Conservation (phyloP, 2,329 filamentous ascomycete genomes). For the Fusarium ambrosium region DNA sequence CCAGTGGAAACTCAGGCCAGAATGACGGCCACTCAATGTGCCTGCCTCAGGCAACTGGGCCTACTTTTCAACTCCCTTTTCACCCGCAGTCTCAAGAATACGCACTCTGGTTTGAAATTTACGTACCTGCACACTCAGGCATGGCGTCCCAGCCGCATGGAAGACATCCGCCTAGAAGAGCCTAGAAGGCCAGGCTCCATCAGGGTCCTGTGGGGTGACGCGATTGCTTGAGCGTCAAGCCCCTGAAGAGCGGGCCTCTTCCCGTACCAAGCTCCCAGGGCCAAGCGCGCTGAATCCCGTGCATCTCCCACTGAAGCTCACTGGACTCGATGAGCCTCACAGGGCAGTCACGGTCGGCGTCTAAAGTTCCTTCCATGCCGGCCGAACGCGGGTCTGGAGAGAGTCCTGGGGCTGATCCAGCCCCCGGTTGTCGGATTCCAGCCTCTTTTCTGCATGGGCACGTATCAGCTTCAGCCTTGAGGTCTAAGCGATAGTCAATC, state of each 20-base stretch:
- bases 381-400: conserved; percentile 16
- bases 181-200: conserved; percentile 25
- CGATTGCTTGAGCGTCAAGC: conserved; percentile 19
- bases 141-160: conserved; percentile 12
- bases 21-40: conserved; percentile 22
- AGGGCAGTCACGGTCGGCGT: conserved; percentile 25
- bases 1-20: conserved; percentile 35
- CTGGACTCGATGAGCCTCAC: conserved; percentile 36
- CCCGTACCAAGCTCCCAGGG: conserved; percentile 19
- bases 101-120: conserved; percentile 43
- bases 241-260: conserved; percentile 37
- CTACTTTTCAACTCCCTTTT: conserved; percentile 14
- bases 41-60: conserved; percentile 51
- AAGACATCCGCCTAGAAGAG: conserved; percentile 14
- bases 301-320: conserved; percentile 16
- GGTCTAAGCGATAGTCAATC: not conserved
- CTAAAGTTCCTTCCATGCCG: not conserved
- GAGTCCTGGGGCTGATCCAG: conserved; percentile 26
- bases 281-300: conserved; percentile 18
- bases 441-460: conserved; percentile 34
- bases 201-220: conserved; percentile 42
- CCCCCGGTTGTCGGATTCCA: conserved; percentile 21
- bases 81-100: conserved; percentile 30
- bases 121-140: conserved; percentile 34
- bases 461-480: conserved; percentile 25